phyloP scores from a whole-genome alignment of 495 filamentous ascomycete species.

The Viridothelium virens region DNA sequence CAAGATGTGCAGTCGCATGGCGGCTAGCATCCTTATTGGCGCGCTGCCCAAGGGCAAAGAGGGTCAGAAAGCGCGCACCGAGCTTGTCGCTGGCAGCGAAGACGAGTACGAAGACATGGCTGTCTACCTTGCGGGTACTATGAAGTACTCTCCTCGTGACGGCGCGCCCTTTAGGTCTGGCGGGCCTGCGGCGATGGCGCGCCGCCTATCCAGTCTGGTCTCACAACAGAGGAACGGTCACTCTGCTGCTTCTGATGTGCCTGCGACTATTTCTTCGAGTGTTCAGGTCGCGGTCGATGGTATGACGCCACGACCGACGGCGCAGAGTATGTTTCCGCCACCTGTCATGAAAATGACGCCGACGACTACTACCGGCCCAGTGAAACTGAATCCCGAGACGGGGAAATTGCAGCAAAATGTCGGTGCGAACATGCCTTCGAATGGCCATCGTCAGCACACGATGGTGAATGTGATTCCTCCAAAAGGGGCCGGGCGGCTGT shows the following conservation, averaged over 20 bases:
- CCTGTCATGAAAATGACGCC: no score
- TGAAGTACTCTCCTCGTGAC: constrained; percentile 49
- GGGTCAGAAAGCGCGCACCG: constrained; percentile 59
- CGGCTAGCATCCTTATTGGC: constrained; percentile 83
- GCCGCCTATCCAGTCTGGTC: background rate
- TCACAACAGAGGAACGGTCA: no score
- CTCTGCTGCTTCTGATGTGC: no score
- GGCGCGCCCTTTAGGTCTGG: background rate
- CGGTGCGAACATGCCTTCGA: background rate
- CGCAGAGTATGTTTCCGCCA: no score
- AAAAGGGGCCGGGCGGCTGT: constrained; percentile 51
- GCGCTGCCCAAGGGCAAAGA: constrained; percentile 65
- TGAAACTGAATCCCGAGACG: no score
- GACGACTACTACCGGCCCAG: no score
- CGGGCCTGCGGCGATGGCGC: background rate
- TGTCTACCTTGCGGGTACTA: constrained; percentile 57
- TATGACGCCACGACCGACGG: background rate
- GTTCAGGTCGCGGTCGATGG: background rate
- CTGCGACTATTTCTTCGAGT: background rate
- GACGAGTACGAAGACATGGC: constrained; percentile 82
- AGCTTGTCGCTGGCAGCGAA: constrained; percentile 66
- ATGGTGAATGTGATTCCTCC: background rate
- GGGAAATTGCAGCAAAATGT: background rate
- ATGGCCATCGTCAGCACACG: no score
- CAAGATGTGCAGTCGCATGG: constrained; percentile 99